Percentiles rank a stretch among this genome's conserved stretches.
phyloP scores from a whole-genome alignment of 257 asterid species.

The Petunia secreta region DNA sequence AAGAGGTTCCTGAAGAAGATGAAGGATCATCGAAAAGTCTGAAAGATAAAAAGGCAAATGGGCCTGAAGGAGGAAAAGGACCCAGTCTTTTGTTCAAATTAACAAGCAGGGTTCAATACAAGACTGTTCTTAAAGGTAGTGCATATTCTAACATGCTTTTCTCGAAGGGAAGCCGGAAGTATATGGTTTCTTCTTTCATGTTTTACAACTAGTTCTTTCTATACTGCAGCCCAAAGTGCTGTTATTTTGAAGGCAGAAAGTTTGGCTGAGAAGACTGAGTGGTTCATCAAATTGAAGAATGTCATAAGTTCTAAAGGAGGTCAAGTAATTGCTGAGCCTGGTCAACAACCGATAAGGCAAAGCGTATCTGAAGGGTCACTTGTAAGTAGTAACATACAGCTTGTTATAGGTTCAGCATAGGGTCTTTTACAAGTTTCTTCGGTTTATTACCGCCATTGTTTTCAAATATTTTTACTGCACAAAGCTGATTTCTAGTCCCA shows the following conservation, averaged over 20 bases:
- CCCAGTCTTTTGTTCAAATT: slow-evolving; percentile 81
- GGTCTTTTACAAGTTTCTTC: not conserved
- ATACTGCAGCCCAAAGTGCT: slow-evolving; percentile 40
- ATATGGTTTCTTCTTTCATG: not conserved
- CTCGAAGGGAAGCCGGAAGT: not conserved
- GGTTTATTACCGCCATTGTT: not conserved
- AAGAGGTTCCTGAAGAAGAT: slow-evolving; percentile 83
- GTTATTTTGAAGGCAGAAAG: slow-evolving; percentile 44
- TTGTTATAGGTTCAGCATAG: slow-evolving; percentile 4
- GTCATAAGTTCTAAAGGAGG: slow-evolving; percentile 77
- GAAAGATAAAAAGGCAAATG: slow-evolving; percentile 87
- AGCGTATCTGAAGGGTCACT: slow-evolving; percentile 86
- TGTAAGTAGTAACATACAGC: slow-evolving; percentile 50
- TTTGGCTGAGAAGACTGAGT: slow-evolving; percentile 37
- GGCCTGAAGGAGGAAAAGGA: slow-evolving; percentile 64
- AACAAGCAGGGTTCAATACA: slow-evolving; percentile 84
- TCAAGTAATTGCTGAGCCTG: slow-evolving; percentile 74
- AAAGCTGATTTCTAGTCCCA: not conserved
- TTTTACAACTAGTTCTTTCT: not conserved
- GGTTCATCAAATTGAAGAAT: slow-evolving; percentile 39
- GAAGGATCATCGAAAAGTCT: slow-evolving; percentile 85
- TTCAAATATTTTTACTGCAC: slow-evolving; percentile 12
- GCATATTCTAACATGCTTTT: not conserved
- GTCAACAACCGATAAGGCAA: slow-evolving; percentile 61
- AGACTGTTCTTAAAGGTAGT: slow-evolving; percentile 87